Base-by-base conservation (phyloP, 1,284 basidiomycete genomes). In the Naganishia cerealis region DNA sequence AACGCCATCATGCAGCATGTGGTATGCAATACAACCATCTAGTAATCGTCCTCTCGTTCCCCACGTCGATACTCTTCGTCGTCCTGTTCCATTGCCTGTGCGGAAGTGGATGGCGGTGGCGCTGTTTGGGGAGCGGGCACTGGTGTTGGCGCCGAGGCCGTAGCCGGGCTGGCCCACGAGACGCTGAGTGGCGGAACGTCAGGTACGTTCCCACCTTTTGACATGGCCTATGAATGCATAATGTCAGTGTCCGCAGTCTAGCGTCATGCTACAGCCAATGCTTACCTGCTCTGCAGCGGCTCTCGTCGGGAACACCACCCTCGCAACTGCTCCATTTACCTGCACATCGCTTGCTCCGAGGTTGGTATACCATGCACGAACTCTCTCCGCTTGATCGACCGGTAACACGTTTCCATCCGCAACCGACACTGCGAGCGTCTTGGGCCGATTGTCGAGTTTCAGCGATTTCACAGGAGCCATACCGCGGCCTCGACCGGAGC, bases 361-460 rank as follows among this genome's bases (percentile, higher is more conserved):
- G 18, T 75, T 75, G 13, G 76, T 75, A 74, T 86, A 72, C 72
- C 89, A 77, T 89, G 88, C 91, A 94, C 71, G 90, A 87, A 71
- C 86, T 86, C 65, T 92, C 83, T 29, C 86, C 84, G 72, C 86
- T 56, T 85, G 74, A 63, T 82, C 82, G 43, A 86, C 86, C 29
- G 82, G 81, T 39, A 81, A 82, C 1, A 72, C 75, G 1, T 71
- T 53, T 0, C 82, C 75, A 0, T 86, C 86, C 15, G 80, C 78
- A 46, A 88, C 90, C 72, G 90, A 88, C 46, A 96, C 82, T 53
- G 90, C 80, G 38, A 97, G 81, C 76, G 86, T 88, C 80, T 88
- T 91, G 5, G 94, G 90, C 21, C 94, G 87, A 75, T 95, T 94
- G 80, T 97, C 94, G 29, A 97, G 86, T 73, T 90, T 89, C 87